Percentiles rank a stretch among this genome's conserved stretches.
Conservation (phyloP, 169 alveolate genomes). For the Plasmodium berghei region DNA sequence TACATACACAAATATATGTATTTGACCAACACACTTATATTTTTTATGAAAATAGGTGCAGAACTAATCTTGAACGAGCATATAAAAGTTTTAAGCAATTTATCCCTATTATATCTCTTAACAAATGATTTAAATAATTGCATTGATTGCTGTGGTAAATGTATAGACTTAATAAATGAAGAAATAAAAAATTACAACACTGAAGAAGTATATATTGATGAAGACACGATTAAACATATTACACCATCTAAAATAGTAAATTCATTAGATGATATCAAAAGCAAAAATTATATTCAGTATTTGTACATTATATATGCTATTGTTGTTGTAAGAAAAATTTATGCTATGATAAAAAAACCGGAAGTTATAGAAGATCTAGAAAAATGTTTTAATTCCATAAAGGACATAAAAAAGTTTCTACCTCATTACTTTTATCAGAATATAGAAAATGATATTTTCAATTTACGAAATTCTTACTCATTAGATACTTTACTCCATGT, state of each 20-base stretch:
- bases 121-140: constrained; percentile 34
- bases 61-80: constrained; percentile 49
- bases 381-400: constrained; percentile 12
- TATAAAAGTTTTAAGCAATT: constrained; percentile 38
- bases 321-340: constrained; percentile 41
- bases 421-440: constrained; percentile 30
- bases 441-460: constrained; percentile 21
- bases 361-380: constrained; percentile 16
- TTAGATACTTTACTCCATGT: background rate
- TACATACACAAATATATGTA: too few species aligned
- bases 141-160: constrained; percentile 42
- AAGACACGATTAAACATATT: background rate
- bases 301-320: constrained; percentile 46
- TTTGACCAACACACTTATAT: too few species aligned
- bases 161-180: constrained; percentile 38
- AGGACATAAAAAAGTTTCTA: constrained; percentile 14
- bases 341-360: constrained; percentile 29
- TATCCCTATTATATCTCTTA: constrained; percentile 31
- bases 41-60: constrained; percentile 3
- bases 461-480: background rate
- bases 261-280: constrained; percentile 48
- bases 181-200: constrained; percentile 45
- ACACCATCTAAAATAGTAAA: constrained; percentile 3
- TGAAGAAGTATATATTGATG: constrained; percentile 12
- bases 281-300: constrained; percentile 52